Base-by-base conservation (phyloP, 2,329 filamentous ascomycete genomes). In the Knufia fluminis region DNA sequence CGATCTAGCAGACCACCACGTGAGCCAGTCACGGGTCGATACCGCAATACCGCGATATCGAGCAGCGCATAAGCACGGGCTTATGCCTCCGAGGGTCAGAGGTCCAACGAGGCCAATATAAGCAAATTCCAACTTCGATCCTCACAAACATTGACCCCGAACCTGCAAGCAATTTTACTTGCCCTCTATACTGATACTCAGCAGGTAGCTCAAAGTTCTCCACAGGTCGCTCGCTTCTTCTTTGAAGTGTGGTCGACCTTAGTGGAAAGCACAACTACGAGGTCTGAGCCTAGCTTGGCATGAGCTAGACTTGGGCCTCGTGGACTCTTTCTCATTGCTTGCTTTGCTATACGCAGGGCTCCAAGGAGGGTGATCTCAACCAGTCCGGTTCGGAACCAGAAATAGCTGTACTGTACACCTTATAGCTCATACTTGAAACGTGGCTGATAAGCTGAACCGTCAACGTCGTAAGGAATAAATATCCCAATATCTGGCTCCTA, bases 271-370 rank as follows among this genome's bases (percentile, higher is more conserved):
- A 19, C 10, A 9, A 9, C 22, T 8, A 17, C 19, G 19, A 41
- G 22, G 38, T 8, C n/a, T 8, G 10, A 41, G n/a, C 6, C 33
- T 6, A 14, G 33, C 33, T 16, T 17, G 4, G 7, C 4, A 6
- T 17, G n/a, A 16, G 33, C 33, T 16, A 41, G 16, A 9, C 38
- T 41, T 41, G 9, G 6, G 16, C 14, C 28, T 32, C 14, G 28
- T n/a, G 41, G 24, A 31, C 49, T 50, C 51, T 56, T 56, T 56
- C 54, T 56, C 54, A 56, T 52, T 48, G 46, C n/a, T 43, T 43
- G 39, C 32, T 17, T 33, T 49, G 54, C 54, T 56, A 52, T 17
- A 56, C 20, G 54, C 48, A 39, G 36, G 39, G 35, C 44, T 28
- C 12, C 39, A 39, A 46, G 50, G 54, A 56, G 54, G 50, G 38